phyloP scores from a whole-genome alignment of 2,329 filamentous ascomycete genomes.

The Penicillium sp. region DNA sequence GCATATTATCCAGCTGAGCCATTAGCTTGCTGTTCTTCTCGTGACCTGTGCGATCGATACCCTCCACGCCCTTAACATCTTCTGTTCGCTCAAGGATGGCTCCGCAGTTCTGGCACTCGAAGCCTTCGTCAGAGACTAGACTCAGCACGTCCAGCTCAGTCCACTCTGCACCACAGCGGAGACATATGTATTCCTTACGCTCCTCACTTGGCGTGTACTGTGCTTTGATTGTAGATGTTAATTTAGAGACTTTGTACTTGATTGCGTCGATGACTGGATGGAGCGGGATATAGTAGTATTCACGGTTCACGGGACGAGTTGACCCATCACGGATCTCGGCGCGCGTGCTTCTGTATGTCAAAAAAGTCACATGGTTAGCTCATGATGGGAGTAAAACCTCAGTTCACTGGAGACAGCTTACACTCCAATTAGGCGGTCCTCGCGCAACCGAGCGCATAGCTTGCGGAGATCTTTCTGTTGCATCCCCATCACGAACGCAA shows the following conservation, averaged over 20 bases:
- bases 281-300: slow-evolving; percentile 97
- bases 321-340: slow-evolving; percentile 78
- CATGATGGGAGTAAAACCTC: not conserved
- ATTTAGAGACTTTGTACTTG: slow-evolving; percentile 87
- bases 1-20: slow-evolving; percentile 48
- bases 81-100: slow-evolving; percentile 46
- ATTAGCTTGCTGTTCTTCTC: slow-evolving; percentile 52
- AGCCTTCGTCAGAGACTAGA: slow-evolving; percentile 65
- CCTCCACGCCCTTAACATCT: slow-evolving; percentile 44
- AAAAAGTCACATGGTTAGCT: slow-evolving; percentile 15
- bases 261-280: slow-evolving; percentile 92
- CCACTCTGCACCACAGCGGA: slow-evolving; percentile 79
- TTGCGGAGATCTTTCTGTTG: slow-evolving; percentile 91
- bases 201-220: slow-evolving; percentile 77
- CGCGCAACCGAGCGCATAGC: slow-evolving; percentile 77
- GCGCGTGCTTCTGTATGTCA: slow-evolving; percentile 61
- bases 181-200: slow-evolving; percentile 88
- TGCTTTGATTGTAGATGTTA: slow-evolving; percentile 85
- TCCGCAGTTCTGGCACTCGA: slow-evolving; percentile 79
- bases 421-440: slow-evolving; percentile 82
- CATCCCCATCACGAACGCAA: slow-evolving; percentile 82
- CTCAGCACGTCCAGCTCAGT: slow-evolving; percentile 88
- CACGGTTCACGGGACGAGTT: slow-evolving; percentile 76
- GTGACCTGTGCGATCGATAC: slow-evolving; percentile 47
- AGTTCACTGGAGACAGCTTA: slow-evolving; percentile 47